Conservation (phyloP, 2,329 filamentous ascomycete species). For the Verticillium zaregamsianum region DNA sequence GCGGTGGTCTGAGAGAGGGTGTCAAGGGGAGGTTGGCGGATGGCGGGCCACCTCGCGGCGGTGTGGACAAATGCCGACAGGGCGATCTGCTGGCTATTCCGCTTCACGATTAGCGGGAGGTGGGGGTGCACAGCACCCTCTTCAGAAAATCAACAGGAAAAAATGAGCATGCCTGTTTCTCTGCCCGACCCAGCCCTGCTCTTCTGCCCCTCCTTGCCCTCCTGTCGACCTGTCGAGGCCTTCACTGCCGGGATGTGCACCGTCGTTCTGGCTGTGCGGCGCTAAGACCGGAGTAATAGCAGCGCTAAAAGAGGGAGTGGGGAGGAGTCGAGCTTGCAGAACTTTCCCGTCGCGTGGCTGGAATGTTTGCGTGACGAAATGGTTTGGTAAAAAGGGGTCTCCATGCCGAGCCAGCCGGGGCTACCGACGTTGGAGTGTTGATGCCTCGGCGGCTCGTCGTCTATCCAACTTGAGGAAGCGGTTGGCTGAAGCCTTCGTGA, state of each 20-base stretch:
- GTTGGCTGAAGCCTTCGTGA: not conserved
- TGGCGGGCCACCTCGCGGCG: slow-evolving; percentile 12
- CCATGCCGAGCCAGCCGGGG: not conserved
- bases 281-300: not conserved
- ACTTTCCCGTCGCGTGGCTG: not conserved
- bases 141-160: not conserved
- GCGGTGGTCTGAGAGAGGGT: not conserved
- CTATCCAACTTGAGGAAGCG: not conserved
- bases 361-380: not conserved
- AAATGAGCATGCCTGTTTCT: not conserved
- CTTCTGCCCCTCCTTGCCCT: not conserved
- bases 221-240: not conserved
- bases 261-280: not conserved
- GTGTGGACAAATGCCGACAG: slow-evolving; percentile 14
- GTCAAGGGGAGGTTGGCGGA: not conserved
- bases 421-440: not conserved
- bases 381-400: not conserved
- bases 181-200: not conserved
- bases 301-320: not conserved
- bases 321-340: not conserved
- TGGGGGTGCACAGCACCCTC: not conserved
- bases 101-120: slow-evolving; percentile 3
- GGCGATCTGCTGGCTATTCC: slow-evolving; percentile 18
- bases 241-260: not conserved
- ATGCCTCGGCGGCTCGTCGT: not conserved